These are phyloP conservation scores for Sungouiella thailandica DNA, from an alignment of 805 yeast species.

Conservation along the genomic window DNA sequence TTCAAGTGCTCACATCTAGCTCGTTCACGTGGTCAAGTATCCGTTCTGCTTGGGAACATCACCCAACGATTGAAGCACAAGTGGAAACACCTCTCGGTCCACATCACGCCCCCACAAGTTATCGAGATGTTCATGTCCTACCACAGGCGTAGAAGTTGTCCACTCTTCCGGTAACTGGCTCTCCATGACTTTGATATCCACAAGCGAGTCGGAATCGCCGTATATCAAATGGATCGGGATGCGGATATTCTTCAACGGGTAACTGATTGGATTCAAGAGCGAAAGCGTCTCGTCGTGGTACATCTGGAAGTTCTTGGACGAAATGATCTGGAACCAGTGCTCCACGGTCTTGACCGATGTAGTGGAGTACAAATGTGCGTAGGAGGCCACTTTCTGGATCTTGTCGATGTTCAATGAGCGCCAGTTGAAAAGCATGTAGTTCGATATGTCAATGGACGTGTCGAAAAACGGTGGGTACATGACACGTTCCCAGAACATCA, in stretches of 20 bases:
- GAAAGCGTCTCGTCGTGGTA: conserved; percentile 53
- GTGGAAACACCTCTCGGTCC: conserved; percentile 26
- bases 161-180: conserved; percentile 54
- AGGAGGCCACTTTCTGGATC: conserved; percentile 72
- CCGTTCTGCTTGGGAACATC: not conserved
- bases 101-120: conserved; percentile 82
- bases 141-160: conserved; percentile 53
- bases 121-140: conserved; percentile 83
- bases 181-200: conserved; percentile 76
- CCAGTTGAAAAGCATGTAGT: conserved; percentile 76
- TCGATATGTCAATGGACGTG: conserved; percentile 65
- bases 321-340: conserved; percentile 51
- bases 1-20: too few relatives aligned
- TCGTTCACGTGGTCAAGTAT: not conserved
- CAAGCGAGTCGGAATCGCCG: conserved; percentile 77
- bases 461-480: conserved; percentile 75
- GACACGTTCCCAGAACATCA: conserved; percentile 72
- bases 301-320: conserved; percentile 65
- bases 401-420: conserved; percentile 61
- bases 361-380: conserved; percentile 84
- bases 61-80: conserved; percentile 19
- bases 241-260: conserved; percentile 34
- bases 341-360: conserved; percentile 86
- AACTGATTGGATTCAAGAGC: conserved; percentile 31
- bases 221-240: conserved; percentile 76